phyloP scores from a whole-genome alignment of 2,329 filamentous ascomycete species.

The Pestalotiopsis sp. region DNA sequence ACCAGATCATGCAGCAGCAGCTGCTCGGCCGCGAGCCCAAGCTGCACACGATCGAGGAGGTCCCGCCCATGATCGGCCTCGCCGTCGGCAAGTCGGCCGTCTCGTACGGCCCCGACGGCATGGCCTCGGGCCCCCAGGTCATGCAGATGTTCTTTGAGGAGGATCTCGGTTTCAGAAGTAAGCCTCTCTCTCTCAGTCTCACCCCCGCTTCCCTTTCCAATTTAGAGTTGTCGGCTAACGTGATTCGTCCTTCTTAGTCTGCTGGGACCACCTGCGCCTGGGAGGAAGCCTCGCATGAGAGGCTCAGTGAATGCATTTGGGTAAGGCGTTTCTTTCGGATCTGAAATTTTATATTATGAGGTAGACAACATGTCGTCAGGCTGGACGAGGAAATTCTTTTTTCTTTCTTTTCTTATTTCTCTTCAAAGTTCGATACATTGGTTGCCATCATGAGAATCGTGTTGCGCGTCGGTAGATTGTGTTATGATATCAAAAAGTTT shows the following conservation, averaged over 20 bases:
- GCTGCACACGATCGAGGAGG: conserved; percentile 52
- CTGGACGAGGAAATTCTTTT: not conserved
- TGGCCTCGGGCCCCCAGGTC: conserved; percentile 63
- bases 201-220: not conserved
- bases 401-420: not conserved
- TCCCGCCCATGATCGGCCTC: conserved; percentile 70
- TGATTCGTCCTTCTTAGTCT: conserved; percentile 22
- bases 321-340: not conserved
- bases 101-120: conserved; percentile 62
- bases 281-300: conserved; percentile 26
- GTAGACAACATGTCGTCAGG: not conserved
- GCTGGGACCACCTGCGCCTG: conserved; percentile 35
- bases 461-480: not conserved
- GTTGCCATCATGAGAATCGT: not conserved
- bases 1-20: conserved; percentile 60
- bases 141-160: conserved; percentile 67
- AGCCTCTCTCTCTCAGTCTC: conserved; percentile 35
- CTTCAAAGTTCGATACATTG: not conserved
- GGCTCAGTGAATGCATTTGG: not conserved
- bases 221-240: conserved; percentile 14
- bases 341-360: not conserved
- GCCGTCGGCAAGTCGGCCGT: conserved; percentile 73
- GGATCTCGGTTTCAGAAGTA: conserved; percentile 68
- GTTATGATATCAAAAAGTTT: not conserved
- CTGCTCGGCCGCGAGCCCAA: conserved; percentile 41